Evolutionary conservation across 768 basidiomycete genomes (phyloP), one percentile per base, ranked within the genome.

Genomic region (Hypholoma fasciculare): DNA sequence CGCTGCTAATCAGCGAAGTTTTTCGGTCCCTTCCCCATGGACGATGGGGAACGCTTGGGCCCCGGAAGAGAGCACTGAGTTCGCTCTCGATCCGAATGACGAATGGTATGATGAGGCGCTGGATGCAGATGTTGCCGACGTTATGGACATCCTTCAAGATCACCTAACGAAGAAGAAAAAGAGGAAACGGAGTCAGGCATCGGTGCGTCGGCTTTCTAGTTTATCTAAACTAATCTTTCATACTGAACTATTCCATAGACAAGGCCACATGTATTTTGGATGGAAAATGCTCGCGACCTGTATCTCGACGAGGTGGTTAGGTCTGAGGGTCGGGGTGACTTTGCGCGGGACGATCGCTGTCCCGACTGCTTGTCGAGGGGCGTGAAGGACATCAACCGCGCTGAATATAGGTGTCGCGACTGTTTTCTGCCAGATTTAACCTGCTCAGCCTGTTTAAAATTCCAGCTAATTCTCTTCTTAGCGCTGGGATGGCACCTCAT

Each of bases 31-130:
- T 2, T 40, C 39, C 4, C 13, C 13, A 4, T 40, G 39, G 39
- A 40, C 39, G 1, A n/a, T 40, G 2, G 39, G 39, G 2, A 2
- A 2, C 4, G 4, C 2, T 3, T 58, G 56, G 56, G 26, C 37
- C 5, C 37, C 50, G 0, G 19, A 23, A 13, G 61, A 63, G 16
- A 16, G 52, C 16, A 16, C 12, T 2, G 37, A 52, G 1, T 60
- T 52, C 17, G 49, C 54, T 19, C 23, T 63, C 8, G 54, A 63
- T 19, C 49, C 54, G 2, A 17, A 53, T 26, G 40, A 52, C 1
- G n/a, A 37, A 3, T 54, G 52, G 47, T 63, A 54, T 23, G 62
- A 63, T 8, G 47, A 60, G 34, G 59, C 34, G 3, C 20, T 63
- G 16, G 59, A 61, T 48, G 52, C 50, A 1, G 51, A 54, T 1